Base-by-base conservation (phyloP, 768 basidiomycete genomes). In the Collybia mongolica region DNA sequence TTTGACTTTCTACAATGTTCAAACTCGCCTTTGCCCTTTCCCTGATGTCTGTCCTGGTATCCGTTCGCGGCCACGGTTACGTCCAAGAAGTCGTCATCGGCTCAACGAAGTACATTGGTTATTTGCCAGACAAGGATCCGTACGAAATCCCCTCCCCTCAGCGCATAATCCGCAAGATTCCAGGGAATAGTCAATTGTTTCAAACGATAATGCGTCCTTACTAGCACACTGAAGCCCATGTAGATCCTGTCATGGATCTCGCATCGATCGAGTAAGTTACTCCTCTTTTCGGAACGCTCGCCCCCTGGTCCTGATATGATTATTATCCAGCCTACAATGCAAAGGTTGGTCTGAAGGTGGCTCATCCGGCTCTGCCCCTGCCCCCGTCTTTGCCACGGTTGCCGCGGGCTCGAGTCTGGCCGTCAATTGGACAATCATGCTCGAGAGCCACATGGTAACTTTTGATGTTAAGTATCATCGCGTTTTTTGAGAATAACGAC, bases 121-220 rank as follows among this genome's bases (percentile, higher is more conserved):
- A 71, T 42, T 59, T 69, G 17, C 72, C 72, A 1, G 72, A 72
- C 59, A 43, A 44, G 6, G 72, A 73, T 51, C 69, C 69, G 20
- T 61, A 64, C 20, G 65, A 57, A 26, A 26, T 26, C 39, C 65
- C 72, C 4, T 48, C 60, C 2, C 72, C 72, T 6, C 46, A 72
- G 29, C 62, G 75, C 11, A 73, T 76, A 52, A 65, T 76, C 46
- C 69, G 75, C 8, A 59, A 60, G 15, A 69, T 76, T 26, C 73
- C 72, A 28, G 72, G 37, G 70, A 71, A 70, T 29, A 44, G 63
- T 54, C 17, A 41, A 5, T 22, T 18, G 19, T 41, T 41, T 2
- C 40, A 41, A n/a, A n/a, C n/a, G n/a, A n/a, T n/a, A n/a, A n/a
- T n/a, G n/a, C n/a, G n/a, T n/a, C n/a, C n/a, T n/a, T n/a, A n/a